Conservation (phyloP, 2,329 filamentous ascomycete species). For the Ustulina deusta region DNA sequence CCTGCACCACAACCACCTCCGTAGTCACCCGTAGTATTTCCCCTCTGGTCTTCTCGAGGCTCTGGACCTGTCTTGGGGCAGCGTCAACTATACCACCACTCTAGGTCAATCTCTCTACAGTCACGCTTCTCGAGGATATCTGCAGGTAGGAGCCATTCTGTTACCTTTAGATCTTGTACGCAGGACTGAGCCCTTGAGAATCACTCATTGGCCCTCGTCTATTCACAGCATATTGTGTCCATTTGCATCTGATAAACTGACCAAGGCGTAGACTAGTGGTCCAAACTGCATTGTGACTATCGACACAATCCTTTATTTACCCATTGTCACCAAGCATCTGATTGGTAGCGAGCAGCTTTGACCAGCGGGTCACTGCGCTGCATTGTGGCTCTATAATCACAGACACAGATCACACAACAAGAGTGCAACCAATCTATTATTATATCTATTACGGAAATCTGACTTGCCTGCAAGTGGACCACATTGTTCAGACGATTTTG, state of each 20-base stretch:
- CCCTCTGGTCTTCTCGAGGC: constrained; percentile 1
- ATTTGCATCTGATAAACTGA: constrained; percentile 13
- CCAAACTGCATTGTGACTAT: constrained; percentile 11
- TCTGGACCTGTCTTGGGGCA: neutral
- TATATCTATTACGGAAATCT: constrained; percentile 16
- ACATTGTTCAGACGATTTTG: constrained; percentile 23
- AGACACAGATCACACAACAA: neutral
- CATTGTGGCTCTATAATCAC: constrained; percentile 17
- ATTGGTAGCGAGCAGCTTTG: constrained; percentile 24
- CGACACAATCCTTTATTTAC: constrained; percentile 20
- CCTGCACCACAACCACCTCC: neutral
- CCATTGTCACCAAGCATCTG: constrained; percentile 28
- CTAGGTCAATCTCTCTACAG: neutral
- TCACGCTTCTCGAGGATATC: neutral
- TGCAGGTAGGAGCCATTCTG: neutral
- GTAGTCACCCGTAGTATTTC: constrained; percentile 23
- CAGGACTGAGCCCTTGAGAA: neutral
- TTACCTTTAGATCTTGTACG: constrained; percentile 1
- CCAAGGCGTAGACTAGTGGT: constrained; percentile 12
- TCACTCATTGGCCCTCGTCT: constrained; percentile 1
- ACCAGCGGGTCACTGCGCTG: constrained; percentile 16
- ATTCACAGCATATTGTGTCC: neutral
- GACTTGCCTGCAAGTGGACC: constrained; percentile 8
- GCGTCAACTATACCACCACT: neutral
- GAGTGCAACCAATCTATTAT: constrained; percentile 20